Evolutionary conservation across 345 rosid species (phyloP), one percentile per base, ranked within the genome.

Genomic region (Luvunga scandens): DNA sequence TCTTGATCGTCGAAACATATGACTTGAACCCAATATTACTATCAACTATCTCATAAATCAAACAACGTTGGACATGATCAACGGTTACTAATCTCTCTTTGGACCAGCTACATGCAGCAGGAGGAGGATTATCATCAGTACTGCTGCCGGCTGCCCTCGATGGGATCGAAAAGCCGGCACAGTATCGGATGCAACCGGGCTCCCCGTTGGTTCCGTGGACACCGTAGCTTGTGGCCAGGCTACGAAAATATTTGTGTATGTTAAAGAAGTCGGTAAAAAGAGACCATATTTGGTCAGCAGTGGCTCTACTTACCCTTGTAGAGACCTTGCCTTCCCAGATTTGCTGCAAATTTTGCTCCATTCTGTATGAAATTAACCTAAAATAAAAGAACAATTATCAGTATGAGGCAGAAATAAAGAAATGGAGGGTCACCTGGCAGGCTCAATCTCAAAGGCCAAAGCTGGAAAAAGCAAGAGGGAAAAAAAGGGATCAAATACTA

Each of bases 241-340:
- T 53, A 7, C 86, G 87, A 27, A 80, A 81, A 85, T 86, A 94
- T 38, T 84, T 88, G 82, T 88, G 80, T 28, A 90, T 66, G 82
- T 84, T 85, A 69, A 88, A 94, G 83, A 92, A 92, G 45, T 92
- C 95, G 2, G 72, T 27, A 73, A 83, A 85, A 65, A 91, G 80
- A 14, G 65, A 82, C 90, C 92, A 91, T 27, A 90, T 70, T 69
- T 89, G 85, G 76, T 88, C 88, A 38, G 90, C 78, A 0, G 82
- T 66, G 77, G 88, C 84, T 67, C 77, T 85, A 24, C 66, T 62
- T 2, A 89, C 79, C 18, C 50, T 83, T 21, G 78, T 39, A 4
- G 87, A 77, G 50, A 87, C 88, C 80, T 81, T 85, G 72, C 85
- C 88, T 53, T 84, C 85, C 93, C 94, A 94, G 68, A 81, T 84